Evolutionary conservation across 139 green algal genomes (phyloP), one percentile per base, ranked within the genome.

Genomic region (Astrephomene gubernaculifera): DNA sequence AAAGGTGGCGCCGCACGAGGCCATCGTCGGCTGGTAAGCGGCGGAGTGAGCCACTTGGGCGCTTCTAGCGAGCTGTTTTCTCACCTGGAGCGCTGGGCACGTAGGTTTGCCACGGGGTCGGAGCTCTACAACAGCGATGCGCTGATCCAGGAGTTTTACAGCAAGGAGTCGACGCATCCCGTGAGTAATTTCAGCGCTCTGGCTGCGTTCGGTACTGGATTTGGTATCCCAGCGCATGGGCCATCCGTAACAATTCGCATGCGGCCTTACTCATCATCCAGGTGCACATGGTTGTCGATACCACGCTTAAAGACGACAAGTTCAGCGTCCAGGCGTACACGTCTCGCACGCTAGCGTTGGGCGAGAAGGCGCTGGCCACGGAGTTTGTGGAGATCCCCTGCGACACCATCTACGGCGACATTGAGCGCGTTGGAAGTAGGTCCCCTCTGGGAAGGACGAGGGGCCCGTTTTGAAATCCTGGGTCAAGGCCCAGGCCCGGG

Each of bases 71-170:
- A n/a, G n/a, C n/a, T 29, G 39, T 21, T 24, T 39, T 33, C 19
- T 68, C 10, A 70, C 36, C 24, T 41, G 25, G 10, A 80, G 12
- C 49, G 31, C 12, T 31, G n/a, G 8, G 29, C 31, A 24, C 60
- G 78, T 89, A 97, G 95, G 95, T 99, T 97, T 82, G 97, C 95
- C 4, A 99, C 96, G 3, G 95, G 96, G 29, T 71, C 76, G 9
- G 85, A 87, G 17, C 71, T 98, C n/a, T 94, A 87, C 74, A 94
- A 92, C 89, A 96, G 92, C 69, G 96, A 99, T 81, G 94, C 94
- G 0, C 89, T 99, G 17, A 97, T 98, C 57, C 96, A 99, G 90
- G 93, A 97, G 74, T 98, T 98, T 69, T 98, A 98, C 87, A 81
- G 85, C 43, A 92, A 93, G 69, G 94, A 96, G 83, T 91, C 89